Evolutionary conservation across 2,329 filamentous ascomycete species (phyloP), one percentile per base, ranked within the genome.

Genomic region (Cercospora berteroae): DNA sequence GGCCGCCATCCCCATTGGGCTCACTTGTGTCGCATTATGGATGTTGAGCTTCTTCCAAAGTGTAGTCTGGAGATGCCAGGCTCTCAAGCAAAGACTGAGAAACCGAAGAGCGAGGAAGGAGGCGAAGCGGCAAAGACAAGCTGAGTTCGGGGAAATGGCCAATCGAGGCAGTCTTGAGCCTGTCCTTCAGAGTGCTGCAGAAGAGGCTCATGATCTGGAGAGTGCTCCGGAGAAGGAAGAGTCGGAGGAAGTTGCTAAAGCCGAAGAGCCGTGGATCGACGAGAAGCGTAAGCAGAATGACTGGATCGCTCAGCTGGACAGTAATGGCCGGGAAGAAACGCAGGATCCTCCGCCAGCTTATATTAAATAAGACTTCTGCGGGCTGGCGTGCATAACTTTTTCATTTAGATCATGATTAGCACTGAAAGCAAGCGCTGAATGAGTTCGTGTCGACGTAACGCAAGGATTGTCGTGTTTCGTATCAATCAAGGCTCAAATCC

Each of bases 21-120:
- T 61, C n/a, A 44, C 39, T 9, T 61, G 64, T 39, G 25, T 65
- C 13, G 56, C 13, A 6, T 44, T 65, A 1, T 65, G 64, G 64
- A 20, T 65, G 5, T n/a, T 61, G 2, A 52, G 55, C 1, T 65
- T 60, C 20, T 61, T 55, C 16, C 64, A 65, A 48, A 65, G 64
- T 31, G 33, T 57, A 13, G 58, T 65, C 2, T 65, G 64, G 64
- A 58, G 64, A 50, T 61, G 64, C 31, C 57, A 65, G 50, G 63
- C 64, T 25, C 57, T 65, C 20, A 61, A 36, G 36, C 50, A 59
- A 20, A 50, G 27, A 10, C 29, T 44, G 33, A 65, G 42, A 1
- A 65, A 60, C n/a, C 25, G 57, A 9, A 13, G 27, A 3, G 60
- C 44, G 10, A 55, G 44, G 13, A 63, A 63, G 60, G 60, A 63